Evolutionary conservation across 139 green algal species (phyloP).

Genomic region (Picochlorum sp.): DNA sequence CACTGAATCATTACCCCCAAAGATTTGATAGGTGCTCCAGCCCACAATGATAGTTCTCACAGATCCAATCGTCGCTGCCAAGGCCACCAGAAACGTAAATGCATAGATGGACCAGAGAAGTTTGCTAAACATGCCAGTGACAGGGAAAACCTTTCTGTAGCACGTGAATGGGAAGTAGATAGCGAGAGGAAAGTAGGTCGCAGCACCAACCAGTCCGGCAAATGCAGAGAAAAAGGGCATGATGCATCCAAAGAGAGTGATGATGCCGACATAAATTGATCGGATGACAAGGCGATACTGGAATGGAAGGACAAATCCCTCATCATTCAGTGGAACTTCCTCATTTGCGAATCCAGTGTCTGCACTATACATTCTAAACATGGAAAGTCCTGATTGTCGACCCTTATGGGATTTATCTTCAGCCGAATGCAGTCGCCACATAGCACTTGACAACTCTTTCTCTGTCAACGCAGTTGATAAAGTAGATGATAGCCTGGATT

Average conservation of each 20-base stretch:
- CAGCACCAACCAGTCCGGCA: conserved; percentile 18
- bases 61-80: not conserved
- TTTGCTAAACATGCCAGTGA: not conserved
- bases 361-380: conserved; percentile 9
- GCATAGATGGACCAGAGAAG: not conserved
- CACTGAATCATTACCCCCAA: not conserved
- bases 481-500: not conserved
- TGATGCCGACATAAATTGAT: conserved; percentile 10
- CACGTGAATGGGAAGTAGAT: conserved; percentile 18
- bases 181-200: conserved; percentile 25
- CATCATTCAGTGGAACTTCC: conserved; percentile 15
- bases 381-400: not conserved
- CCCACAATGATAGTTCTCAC: not conserved
- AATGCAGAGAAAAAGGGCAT: conserved; percentile 30
- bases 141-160: conserved; percentile 7
- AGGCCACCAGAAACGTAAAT: not conserved
- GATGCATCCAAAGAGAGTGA: conserved; percentile 20
- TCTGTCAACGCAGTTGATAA: not conserved
- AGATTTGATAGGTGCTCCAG: not conserved
- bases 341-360: conserved; percentile 18
- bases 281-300: not conserved
- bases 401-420: not conserved
- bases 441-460: not conserved
- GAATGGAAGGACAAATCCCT: not conserved
- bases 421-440: not conserved